These are phyloP conservation scores for Dactylorhiza incarnata DNA, from an alignment of 106 monocot species.

Conservation along the genomic window DNA sequence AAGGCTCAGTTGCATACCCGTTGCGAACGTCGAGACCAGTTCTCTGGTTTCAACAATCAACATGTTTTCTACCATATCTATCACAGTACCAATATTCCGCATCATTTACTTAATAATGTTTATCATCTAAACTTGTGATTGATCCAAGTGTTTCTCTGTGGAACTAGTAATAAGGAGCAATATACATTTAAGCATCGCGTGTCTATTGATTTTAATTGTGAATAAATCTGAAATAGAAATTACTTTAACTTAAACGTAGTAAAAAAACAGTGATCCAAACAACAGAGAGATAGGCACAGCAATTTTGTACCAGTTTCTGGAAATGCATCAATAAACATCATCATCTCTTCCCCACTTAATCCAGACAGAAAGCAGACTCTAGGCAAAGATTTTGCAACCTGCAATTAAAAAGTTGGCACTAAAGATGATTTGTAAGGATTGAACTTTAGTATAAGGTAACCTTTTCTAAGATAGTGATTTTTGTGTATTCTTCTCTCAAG, in stretches of 20 bases:
- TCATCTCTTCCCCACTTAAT: constrained; percentile 85
- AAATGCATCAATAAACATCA: constrained; percentile 95
- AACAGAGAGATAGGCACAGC: neutral
- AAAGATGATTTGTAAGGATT: no score
- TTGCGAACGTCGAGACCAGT: no score
- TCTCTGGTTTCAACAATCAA: no score
- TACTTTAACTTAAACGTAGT: neutral
- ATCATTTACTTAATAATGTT: neutral
- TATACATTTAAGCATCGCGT: neutral
- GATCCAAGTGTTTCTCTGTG: neutral
- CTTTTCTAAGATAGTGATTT: no score
- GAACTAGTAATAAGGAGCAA: neutral
- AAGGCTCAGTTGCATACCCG: no score
- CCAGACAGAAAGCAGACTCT: constrained; percentile 84
- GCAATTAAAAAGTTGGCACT: neutral
- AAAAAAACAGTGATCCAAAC: neutral
- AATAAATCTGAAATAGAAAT: neutral
- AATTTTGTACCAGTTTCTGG: constrained; percentile 66
- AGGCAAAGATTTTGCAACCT: constrained; percentile 72
- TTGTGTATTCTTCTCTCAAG: no score
- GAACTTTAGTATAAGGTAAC: no score
- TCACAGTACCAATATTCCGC: no score
- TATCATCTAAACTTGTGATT: neutral
- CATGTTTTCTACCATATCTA: no score
- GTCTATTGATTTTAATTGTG: neutral